Percentiles rank a stretch among this genome's conserved stretches.
Conservation (phyloP, 2,329 filamentous ascomycete species). For the Microdochium nivale region DNA sequence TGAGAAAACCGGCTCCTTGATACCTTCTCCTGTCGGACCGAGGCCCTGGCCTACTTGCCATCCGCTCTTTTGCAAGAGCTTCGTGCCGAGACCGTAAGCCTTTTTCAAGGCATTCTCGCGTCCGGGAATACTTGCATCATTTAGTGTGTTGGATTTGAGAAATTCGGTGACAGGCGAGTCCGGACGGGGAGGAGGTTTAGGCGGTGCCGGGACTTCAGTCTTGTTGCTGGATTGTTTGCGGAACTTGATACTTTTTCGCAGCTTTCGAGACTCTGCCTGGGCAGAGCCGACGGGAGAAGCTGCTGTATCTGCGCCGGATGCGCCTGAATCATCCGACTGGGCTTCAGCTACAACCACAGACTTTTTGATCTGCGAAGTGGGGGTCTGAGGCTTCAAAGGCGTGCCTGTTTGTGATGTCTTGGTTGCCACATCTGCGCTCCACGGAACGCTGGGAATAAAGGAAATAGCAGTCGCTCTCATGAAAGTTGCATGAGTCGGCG, state of each 20-base stretch:
- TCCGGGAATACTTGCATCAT: not conserved
- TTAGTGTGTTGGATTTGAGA: not conserved
- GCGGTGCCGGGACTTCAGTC: not conserved
- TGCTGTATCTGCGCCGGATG: not conserved
- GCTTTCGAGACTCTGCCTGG: not conserved
- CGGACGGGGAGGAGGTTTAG: not conserved
- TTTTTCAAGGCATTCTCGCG: not conserved
- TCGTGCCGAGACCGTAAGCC: not conserved
- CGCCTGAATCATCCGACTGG: not conserved
- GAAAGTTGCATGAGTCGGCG: not conserved
- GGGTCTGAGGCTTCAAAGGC: not conserved
- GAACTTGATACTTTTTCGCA: not conserved
- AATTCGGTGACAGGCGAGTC: not conserved
- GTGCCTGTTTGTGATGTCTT: not conserved
- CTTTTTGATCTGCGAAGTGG: not conserved
- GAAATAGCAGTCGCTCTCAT: not conserved
- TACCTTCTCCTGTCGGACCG: not conserved
- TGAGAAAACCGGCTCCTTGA: not conserved
- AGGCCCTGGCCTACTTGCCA: not conserved
- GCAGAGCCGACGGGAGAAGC: not conserved
- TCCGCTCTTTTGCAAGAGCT: not conserved
- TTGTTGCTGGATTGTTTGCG: not conserved
- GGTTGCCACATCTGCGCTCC: not conserved
- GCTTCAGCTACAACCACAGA: not conserved
- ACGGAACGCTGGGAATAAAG: not conserved